phyloP scores from a whole-genome alignment of 306 rosid genomes.

The Vicia sativa region DNA sequence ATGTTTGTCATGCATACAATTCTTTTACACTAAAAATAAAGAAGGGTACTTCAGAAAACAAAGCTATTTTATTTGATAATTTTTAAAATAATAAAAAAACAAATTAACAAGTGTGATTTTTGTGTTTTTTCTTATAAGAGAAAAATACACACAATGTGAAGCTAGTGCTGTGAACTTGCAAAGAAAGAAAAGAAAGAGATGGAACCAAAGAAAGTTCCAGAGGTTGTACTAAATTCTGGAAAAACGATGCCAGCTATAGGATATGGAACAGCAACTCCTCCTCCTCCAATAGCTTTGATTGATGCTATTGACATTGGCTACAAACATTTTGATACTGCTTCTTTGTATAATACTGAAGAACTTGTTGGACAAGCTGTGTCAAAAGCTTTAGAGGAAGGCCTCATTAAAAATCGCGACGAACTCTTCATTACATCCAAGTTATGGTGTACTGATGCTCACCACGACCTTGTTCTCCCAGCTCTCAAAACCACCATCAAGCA shows the following conservation, averaged over 20 bases:
- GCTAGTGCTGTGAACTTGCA: no score
- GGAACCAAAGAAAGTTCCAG: constrained; percentile 12
- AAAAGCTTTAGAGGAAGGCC: constrained; percentile 39
- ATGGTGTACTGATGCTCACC: constrained; percentile 42
- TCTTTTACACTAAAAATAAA: no score
- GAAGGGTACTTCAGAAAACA: no score
- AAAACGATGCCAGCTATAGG: constrained; percentile 31
- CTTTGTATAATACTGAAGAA: constrained; percentile 35
- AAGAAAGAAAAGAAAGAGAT: not conserved
- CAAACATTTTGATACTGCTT: constrained; percentile 41
- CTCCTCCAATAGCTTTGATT: constrained; percentile 17
- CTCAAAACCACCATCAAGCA: constrained; percentile 42
- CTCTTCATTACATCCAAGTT: constrained; percentile 55
- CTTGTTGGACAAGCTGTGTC: constrained; percentile 36
- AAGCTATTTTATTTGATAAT: no score
- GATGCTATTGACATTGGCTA: constrained; percentile 27
- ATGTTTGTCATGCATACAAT: no score
- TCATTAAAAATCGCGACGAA: constrained; percentile 44
- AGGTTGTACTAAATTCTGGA: constrained; percentile 30
- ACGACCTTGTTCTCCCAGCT: constrained; percentile 52
- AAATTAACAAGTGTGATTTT: no score
- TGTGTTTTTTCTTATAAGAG: no score
- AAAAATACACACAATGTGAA: no score
- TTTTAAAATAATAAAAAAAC: no score
- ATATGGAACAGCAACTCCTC: constrained; percentile 23